These are phyloP conservation scores for Xylariaceae sp. DNA, from an alignment of 2,329 filamentous ascomycete genomes.

Conservation along the genomic window DNA sequence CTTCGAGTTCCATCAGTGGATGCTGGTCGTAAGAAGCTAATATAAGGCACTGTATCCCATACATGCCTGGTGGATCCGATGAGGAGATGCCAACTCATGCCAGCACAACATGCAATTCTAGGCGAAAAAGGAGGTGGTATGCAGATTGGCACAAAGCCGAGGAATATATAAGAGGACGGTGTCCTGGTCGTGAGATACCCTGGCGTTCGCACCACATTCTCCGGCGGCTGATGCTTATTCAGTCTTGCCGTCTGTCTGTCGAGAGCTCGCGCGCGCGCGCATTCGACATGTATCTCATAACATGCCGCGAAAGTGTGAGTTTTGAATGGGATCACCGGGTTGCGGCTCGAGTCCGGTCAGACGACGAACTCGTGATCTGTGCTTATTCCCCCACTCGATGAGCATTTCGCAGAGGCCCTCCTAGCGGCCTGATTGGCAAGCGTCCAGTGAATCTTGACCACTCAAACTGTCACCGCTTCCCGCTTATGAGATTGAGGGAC, in stretches of 20 bases:
- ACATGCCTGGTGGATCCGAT: slow-evolving; percentile 31
- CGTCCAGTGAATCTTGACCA: slow-evolving; percentile 26
- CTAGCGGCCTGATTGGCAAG: slow-evolving; percentile 32
- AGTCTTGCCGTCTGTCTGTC: background rate
- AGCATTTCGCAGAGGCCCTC: slow-evolving; percentile 20
- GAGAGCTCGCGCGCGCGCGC: background rate
- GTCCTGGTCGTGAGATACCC: slow-evolving; percentile 9
- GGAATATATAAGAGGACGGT: slow-evolving; percentile 26
- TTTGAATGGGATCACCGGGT: slow-evolving; percentile 15
- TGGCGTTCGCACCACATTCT: slow-evolving; percentile 7
- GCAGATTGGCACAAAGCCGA: slow-evolving; percentile 20
- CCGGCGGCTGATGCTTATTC: background rate
- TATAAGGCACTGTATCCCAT: slow-evolving; percentile 19
- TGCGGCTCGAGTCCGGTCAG: slow-evolving; percentile 29
- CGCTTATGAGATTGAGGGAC: slow-evolving; percentile 24
- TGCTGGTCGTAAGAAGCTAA: slow-evolving; percentile 18
- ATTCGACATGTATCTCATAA: background rate
- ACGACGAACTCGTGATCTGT: slow-evolving; percentile 35
- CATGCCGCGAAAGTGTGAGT: slow-evolving; percentile 10
- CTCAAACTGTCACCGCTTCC: slow-evolving; percentile 26
- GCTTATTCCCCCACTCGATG: slow-evolving; percentile 28
- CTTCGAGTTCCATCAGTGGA: slow-evolving; percentile 13
- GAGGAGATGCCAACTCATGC: slow-evolving; percentile 32
- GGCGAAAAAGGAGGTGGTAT: slow-evolving; percentile 35
- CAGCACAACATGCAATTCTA: slow-evolving; percentile 35